Percentiles rank a stretch among this genome's conserved stretches.
Evolutionary conservation across 441 rosid species (phyloP).

Genomic region (Kokia cookei): DNA sequence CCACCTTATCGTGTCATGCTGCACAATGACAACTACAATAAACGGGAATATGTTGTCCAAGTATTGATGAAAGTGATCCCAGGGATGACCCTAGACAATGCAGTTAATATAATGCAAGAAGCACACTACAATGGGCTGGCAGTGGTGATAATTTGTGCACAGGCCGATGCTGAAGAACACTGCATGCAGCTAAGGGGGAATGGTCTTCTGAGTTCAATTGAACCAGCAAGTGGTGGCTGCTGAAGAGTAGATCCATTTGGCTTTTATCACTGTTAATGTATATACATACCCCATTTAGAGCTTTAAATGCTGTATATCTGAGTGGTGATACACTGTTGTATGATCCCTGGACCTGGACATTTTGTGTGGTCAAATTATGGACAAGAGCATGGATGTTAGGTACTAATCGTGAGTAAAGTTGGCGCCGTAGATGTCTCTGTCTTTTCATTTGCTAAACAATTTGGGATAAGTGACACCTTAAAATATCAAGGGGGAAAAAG

Average conservation of each 20-base stretch:
- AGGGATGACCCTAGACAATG: conserved; percentile 92
- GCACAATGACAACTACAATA: conserved; percentile 87
- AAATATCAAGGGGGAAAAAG: conserved; percentile 2
- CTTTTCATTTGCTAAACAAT: neutral
- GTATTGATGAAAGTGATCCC: conserved; percentile 95
- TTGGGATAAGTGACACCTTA: neutral
- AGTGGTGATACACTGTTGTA: conserved; percentile 11
- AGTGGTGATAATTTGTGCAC: conserved; percentile 85
- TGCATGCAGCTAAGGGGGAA: conserved; percentile 95
- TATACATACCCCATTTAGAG: conserved; percentile 3
- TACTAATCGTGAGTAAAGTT: conserved; percentile 22
- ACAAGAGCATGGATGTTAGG: conserved; percentile 8
- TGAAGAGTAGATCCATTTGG: conserved; percentile 22
- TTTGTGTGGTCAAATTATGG: conserved; percentile 13
- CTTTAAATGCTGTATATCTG: conserved; percentile 33
- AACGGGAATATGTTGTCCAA: conserved; percentile 86
- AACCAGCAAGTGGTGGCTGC: conserved; percentile 92
- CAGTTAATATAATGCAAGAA: conserved; percentile 95
- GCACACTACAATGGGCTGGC: conserved; percentile 86
- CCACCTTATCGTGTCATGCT: conserved; percentile 84
- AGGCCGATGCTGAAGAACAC: conserved; percentile 88
- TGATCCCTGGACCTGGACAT: conserved; percentile 5
- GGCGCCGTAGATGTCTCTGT: neutral
- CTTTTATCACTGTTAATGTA: conserved; percentile 7
- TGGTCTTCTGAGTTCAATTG: conserved; percentile 86